Evolutionary conservation across 2,329 filamentous ascomycete species (phyloP).

Genomic region (Myriosclerotinia duriaeana): DNA sequence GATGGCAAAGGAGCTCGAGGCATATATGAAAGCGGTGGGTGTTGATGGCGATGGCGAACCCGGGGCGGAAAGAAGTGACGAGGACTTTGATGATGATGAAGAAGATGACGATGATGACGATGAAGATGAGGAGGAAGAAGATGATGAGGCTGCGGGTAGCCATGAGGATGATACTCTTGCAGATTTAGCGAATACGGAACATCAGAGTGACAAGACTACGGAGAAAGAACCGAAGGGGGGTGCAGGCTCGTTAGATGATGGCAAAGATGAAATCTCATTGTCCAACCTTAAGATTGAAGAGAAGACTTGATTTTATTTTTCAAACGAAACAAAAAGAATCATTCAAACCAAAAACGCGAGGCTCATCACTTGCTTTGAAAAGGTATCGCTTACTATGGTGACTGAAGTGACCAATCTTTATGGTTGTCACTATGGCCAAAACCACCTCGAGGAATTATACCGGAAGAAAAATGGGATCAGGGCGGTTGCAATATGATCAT

Average conservation of each 20-base stretch:
- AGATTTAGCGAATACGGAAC: neutral
- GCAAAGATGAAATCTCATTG: conserved; percentile 28
- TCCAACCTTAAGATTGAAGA: conserved; percentile 35
- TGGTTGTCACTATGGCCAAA: neutral
- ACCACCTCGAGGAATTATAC: neutral
- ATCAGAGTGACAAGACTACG: neutral
- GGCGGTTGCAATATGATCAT: neutral
- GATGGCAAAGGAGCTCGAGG: conserved; percentile 91
- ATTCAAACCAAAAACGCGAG: neutral
- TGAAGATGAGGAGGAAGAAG: conserved; percentile 38
- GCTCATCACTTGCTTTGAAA: neutral
- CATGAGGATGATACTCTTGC: neutral
- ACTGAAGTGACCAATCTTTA: neutral
- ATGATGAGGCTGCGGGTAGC: conserved; percentile 28
- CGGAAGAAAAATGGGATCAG: neutral
- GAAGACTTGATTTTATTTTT: conserved; percentile 34
- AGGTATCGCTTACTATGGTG: neutral
- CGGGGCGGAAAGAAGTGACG: conserved; percentile 37
- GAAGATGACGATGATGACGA: conserved; percentile 42
- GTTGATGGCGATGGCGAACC: conserved; percentile 48
- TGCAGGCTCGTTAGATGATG: conserved; percentile 1
- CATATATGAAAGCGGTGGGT: conserved; percentile 76
- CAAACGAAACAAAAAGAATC: conserved; percentile 2
- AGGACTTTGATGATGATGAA: conserved; percentile 44
- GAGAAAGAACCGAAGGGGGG: neutral